phyloP scores from a whole-genome alignment of 768 basidiomycete genomes.

The Boletus reticulatus region DNA sequence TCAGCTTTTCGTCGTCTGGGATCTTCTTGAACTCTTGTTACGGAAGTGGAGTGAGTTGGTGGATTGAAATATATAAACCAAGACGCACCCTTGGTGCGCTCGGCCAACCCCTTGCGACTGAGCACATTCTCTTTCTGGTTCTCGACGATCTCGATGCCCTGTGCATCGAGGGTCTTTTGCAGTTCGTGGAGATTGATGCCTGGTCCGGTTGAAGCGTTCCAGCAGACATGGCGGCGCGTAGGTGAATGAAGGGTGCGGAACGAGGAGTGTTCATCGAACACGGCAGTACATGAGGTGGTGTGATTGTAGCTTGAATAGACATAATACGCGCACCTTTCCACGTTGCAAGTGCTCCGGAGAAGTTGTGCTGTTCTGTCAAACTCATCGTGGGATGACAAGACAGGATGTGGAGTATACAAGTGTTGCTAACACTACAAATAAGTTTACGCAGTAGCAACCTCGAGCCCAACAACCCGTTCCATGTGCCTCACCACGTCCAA shows the following conservation, averaged over 20 bases:
- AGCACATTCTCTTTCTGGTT: conserved; percentile 97
- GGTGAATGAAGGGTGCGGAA: not conserved
- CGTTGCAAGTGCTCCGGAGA: conserved; percentile 87
- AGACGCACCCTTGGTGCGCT: conserved; percentile 84
- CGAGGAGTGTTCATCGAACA: not conserved
- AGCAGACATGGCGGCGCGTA: not conserved
- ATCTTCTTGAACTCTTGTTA: conserved; percentile 91
- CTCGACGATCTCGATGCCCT: conserved; percentile 94
- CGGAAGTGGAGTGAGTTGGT: not conserved
- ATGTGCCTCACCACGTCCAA: conserved; percentile 18
- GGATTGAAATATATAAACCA: too few relatives aligned
- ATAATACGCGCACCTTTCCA: conserved; percentile 70
- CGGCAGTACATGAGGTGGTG: conserved; percentile 2
- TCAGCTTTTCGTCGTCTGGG: conserved; percentile 83
- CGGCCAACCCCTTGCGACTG: conserved; percentile 90
- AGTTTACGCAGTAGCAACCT: too few relatives aligned
- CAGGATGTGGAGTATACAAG: too few relatives aligned
- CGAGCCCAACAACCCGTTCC: conserved; percentile 8
- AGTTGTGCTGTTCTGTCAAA: conserved; percentile 64
- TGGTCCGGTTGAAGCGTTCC: conserved; percentile 28
- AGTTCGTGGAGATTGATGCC: conserved; percentile 87
- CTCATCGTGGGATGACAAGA: conserved; percentile 12
- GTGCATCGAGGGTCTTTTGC: conserved; percentile 89
- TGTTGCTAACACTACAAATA: too few relatives aligned
- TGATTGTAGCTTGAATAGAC: not conserved